phyloP scores from a whole-genome alignment of 768 basidiomycete species.

The Pleurotus cornucopiae region DNA sequence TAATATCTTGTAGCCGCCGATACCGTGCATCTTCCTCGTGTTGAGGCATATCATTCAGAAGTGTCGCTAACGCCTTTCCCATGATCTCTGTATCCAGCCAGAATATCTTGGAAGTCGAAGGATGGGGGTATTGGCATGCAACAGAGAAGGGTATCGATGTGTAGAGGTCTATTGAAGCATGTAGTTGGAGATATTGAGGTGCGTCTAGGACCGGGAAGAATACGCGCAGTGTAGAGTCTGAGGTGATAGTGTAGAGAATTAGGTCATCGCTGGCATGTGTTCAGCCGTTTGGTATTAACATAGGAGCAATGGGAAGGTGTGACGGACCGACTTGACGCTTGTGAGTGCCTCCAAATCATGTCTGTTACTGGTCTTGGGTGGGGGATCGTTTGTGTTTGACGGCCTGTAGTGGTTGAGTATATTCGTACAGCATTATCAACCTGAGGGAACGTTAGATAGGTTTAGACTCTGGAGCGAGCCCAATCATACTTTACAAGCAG shows the following conservation, averaged over 20 bases:
- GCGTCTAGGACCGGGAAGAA: constrained; percentile 87
- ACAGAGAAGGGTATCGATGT: constrained; percentile 48
- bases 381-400: constrained; percentile 60
- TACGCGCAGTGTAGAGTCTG: constrained; percentile 77
- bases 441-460: constrained; percentile 27
- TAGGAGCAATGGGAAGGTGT: neutral
- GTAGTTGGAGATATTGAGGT: constrained; percentile 80
- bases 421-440: constrained; percentile 55
- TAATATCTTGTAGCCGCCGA: constrained; percentile 54
- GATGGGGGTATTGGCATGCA: constrained; percentile 25
- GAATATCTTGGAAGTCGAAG: constrained; percentile 49
- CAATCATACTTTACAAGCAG: constrained; percentile 49
- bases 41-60: constrained; percentile 30
- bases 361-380: constrained; percentile 75
- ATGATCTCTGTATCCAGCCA: constrained; percentile 67
- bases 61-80: constrained; percentile 38
- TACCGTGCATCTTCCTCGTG: constrained; percentile 39
- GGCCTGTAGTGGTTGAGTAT: constrained; percentile 70
- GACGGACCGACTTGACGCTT: constrained; percentile 54
- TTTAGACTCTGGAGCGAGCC: neutral
- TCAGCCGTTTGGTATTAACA: neutral
- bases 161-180: constrained; percentile 69
- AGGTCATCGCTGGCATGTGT: constrained; percentile 55
- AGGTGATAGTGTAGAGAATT: constrained; percentile 79
- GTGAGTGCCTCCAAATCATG: constrained; percentile 70